Evolutionary conservation across 257 asterid genomes (phyloP).

Genomic region (Linderniella brevidens): DNA sequence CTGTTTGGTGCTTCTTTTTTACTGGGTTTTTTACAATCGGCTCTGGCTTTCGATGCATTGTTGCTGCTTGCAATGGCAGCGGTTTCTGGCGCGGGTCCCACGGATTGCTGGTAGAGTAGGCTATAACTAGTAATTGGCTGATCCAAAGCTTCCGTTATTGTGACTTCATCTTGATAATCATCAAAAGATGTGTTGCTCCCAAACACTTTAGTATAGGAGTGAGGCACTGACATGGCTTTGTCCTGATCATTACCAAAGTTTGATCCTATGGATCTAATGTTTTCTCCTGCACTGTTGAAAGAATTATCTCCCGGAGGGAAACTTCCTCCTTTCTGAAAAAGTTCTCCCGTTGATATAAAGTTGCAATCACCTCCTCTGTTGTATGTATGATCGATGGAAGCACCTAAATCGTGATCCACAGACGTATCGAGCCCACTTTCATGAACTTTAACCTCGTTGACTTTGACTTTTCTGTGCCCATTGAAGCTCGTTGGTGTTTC

Average conservation of each 20-base stretch:
- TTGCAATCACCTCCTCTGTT: conserved; percentile 29
- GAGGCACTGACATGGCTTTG: conserved; percentile 21
- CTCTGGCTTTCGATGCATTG: conserved; percentile 26
- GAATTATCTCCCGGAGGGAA: conserved; percentile 27
- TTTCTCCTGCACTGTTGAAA: conserved; percentile 30
- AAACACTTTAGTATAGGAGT: conserved; percentile 33
- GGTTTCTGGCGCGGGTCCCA: conserved; percentile 33
- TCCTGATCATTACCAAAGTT: conserved; percentile 29
- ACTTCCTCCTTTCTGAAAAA: conserved; percentile 40
- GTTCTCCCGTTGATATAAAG: conserved; percentile 35
- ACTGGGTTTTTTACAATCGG: conserved; percentile 35
- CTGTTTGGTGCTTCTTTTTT: conserved; percentile 87
- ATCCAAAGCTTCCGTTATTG: conserved; percentile 36
- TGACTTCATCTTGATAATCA: conserved; percentile 42
- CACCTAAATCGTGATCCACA: conserved; percentile 23
- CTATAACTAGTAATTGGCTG: conserved; percentile 51
- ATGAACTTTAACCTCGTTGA: conserved; percentile 57
- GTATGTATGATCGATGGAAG: conserved; percentile 39
- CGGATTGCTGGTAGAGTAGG: conserved; percentile 44
- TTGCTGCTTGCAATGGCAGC: conserved; percentile 18
- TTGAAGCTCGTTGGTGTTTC: conserved; percentile 36
- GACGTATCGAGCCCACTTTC: conserved; percentile 25
- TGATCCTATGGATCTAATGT: conserved; percentile 25
- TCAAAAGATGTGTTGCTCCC: conserved; percentile 33
- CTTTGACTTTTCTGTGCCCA: conserved; percentile 53